Percentiles rank a stretch among this genome's conserved stretches.
Conservation (phyloP, 2,329 filamentous ascomycete species). For the Aspergillus sojae region DNA sequence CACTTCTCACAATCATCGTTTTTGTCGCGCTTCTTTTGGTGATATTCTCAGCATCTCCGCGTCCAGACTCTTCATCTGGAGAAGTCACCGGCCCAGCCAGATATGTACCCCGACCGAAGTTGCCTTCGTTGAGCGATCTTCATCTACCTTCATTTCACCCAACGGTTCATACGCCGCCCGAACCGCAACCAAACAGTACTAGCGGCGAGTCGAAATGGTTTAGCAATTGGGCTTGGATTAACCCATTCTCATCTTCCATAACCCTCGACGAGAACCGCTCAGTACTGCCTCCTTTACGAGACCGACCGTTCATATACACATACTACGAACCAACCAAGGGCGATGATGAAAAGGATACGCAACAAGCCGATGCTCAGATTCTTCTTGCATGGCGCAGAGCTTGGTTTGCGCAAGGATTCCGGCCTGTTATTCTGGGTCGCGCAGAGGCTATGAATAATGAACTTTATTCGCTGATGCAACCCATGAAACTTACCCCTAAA, state of each 20-base stretch:
- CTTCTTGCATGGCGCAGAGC: conserved; percentile 86
- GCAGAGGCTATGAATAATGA: conserved; percentile 83
- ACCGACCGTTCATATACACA: conserved; percentile 79
- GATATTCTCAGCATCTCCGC: conserved; percentile 47
- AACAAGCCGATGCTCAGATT: conserved; percentile 75
- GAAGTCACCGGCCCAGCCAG: conserved; percentile 30
- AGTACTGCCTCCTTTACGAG: conserved; percentile 74
- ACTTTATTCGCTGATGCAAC: conserved; percentile 71
- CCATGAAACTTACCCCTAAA: conserved; percentile 56
- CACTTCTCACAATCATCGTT: conserved; percentile 45
- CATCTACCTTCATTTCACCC: conserved; percentile 68
- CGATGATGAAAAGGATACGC: conserved; percentile 62
- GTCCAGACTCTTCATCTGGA: conserved; percentile 23
- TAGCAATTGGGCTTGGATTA: conserved; percentile 85
- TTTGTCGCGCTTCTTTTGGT: conserved; percentile 47
- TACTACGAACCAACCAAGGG: conserved; percentile 76
- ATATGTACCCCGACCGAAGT: conserved; percentile 39
- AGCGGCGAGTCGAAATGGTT: conserved; percentile 82
- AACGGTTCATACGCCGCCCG: conserved; percentile 69
- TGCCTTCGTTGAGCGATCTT: conserved; percentile 56
- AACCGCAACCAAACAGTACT: conserved; percentile 72
- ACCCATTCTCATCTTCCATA: conserved; percentile 81
- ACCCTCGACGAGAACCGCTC: conserved; percentile 80
- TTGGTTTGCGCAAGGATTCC: conserved; percentile 95
- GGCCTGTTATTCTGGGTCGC: conserved; percentile 76